phyloP scores from a whole-genome alignment of 331 rosid genomes.

The Pyrus hybrid region DNA sequence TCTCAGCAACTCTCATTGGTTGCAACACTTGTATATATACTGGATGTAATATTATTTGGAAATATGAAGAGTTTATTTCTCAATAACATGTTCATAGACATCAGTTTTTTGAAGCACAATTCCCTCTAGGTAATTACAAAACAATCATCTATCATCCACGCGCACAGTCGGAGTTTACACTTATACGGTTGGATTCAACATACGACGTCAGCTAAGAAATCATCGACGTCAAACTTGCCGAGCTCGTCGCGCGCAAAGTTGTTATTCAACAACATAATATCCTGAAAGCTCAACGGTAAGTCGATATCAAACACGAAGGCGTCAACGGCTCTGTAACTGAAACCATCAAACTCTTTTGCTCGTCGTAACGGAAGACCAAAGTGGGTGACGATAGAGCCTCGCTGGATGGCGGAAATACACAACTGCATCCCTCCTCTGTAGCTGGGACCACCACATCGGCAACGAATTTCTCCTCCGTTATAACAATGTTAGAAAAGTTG shows the following conservation, averaged over 20 bases:
- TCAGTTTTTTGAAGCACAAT: not conserved
- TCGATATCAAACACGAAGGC: constrained; percentile 36
- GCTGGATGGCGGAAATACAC: not conserved
- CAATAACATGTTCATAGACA: not conserved
- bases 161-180: too few species aligned
- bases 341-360: constrained; percentile 1
- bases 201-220: too few species aligned
- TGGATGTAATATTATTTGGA: too few species aligned
- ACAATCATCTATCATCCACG: too few species aligned
- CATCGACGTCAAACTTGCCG: too few species aligned
- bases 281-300: constrained; percentile 42
- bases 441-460: not conserved
- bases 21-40: too few species aligned
- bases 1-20: too few species aligned
- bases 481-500: constrained; percentile 38
- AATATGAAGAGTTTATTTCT: too few species aligned
- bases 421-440: not conserved
- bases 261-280: constrained; percentile 26
- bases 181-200: too few species aligned
- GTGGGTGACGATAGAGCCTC: constrained; percentile 36
- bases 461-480: not conserved
- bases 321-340: constrained; percentile 30
- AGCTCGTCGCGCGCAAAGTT: not conserved
- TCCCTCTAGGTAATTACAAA: not conserved
- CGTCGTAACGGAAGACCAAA: constrained; percentile 27